Evolutionary conservation across 805 yeast genomes (phyloP), one percentile per base, ranked within the genome.

Genomic region (Diddensiella transvaalensis): DNA sequence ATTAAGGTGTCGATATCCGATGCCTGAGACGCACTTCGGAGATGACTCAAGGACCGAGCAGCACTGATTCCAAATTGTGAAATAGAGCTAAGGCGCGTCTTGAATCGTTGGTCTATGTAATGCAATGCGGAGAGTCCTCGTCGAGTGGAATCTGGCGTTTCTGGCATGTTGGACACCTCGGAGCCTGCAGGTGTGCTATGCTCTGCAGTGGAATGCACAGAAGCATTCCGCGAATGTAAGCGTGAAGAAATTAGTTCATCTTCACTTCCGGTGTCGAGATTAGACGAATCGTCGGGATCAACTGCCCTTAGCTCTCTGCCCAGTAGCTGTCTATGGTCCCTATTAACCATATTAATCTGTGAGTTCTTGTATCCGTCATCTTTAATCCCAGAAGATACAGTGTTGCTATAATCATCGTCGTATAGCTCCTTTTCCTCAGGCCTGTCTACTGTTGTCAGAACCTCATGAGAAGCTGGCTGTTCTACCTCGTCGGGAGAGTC

Each of bases 11-110:
- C 47, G 22, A 44, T 30, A 35, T 21, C 19, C 22, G 40, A 19
- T 15, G 19, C n/a, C 11, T 26, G 32, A 4, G 43, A 40, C n/a
- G 21, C 43, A 17, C 21, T 26, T 26, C 43, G 30, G 18, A 26
- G 21, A 23, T 26, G 43, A 13, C 40, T 22, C 40, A 8, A 5
- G 40, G 33, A 32, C 17, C 32, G 4, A n/a, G 40, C 33, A n/a
- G 44, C 17, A 24, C 35, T 4, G 43, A 38, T 42, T 35, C 15
- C 24, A 23, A 17, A 19, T 32, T 15, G 18, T 6, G 52, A 29
- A 13, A 51, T 15, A 2, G 54, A 47, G 36, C 54, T 48, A n/a
- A 55, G 47, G 13, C 59, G 42, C 2, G 59, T 55, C n/a, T 51
- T 53, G 30, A 55, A 51, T 37, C 59, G 22, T 8, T 44, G 18